Conservation (phyloP, 2,329 filamentous ascomycete genomes). For the Cladorrhinum sp. region DNA sequence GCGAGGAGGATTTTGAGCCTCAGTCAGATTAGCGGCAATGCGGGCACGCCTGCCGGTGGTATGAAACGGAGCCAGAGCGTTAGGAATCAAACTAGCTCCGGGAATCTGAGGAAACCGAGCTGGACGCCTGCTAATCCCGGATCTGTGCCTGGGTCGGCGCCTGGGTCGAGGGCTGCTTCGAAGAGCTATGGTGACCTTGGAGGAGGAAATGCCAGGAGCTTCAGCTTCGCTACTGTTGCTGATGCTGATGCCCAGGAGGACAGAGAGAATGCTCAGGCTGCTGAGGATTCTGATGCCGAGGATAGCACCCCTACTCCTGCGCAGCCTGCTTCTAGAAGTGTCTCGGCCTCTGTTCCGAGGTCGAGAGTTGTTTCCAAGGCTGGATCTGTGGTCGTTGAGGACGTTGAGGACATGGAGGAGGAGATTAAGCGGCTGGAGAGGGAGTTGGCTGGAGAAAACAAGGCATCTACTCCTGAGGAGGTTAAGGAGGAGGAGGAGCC, state of each 20-base stretch:
- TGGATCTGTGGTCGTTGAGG: background rate
- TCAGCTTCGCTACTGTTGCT: background rate
- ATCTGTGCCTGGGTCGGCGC: slow-evolving; percentile 35
- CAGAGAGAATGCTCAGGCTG: background rate
- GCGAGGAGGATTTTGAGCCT: slow-evolving; percentile 83
- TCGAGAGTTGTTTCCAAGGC: slow-evolving; percentile 1
- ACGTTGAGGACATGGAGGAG: background rate
- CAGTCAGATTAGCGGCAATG: slow-evolving; percentile 80
- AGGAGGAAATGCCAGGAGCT: slow-evolving; percentile 59
- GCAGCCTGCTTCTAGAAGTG: background rate
- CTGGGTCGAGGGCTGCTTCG: slow-evolving; percentile 25
- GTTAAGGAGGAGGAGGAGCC: background rate
- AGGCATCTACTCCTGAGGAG: too few relatives aligned
- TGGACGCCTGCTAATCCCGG: slow-evolving; percentile 55
- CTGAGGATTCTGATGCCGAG: background rate
- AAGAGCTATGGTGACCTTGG: slow-evolving; percentile 54
- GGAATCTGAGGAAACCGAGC: slow-evolving; percentile 62
- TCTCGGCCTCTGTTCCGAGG: background rate
- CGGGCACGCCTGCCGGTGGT: slow-evolving; percentile 50
- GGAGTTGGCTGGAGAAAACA: background rate
- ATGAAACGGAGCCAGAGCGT: slow-evolving; percentile 78
- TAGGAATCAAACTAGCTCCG: slow-evolving; percentile 53
- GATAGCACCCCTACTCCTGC: background rate
- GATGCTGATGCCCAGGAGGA: slow-evolving; percentile 45
- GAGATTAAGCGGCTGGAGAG: background rate